Base-by-base conservation (phyloP, 2,329 filamentous ascomycete species). In the Clarireedia hainanense region DNA sequence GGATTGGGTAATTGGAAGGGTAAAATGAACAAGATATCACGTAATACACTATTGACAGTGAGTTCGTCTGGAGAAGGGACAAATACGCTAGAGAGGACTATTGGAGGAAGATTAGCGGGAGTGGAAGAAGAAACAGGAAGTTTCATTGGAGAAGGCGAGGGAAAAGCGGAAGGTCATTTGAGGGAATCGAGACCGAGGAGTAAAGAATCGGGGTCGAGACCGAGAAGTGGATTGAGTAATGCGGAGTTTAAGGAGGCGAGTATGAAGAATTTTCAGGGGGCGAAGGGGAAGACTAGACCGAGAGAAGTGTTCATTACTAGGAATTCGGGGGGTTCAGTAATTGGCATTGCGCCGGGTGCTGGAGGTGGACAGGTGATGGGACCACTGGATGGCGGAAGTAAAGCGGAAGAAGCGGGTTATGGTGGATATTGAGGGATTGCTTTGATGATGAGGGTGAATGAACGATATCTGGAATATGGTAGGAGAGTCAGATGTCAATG, bases 171-270 rank as follows among this genome's bases (percentile, higher is more conserved):
- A 42, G 46, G 34, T n/a, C 17, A 43, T 17, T 34, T 26, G 5
- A 34, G 46, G 0, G 9, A 43, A 7, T 15, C 14, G 5, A 55
- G 52, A 36, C 52, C 52, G 15, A 34, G 23, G 6, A 54, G 52
- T 42, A 42, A 45, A 6, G 42, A 20, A 20, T 39, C 43, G 2
- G 51, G 26, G 10, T 20, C 39, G 15, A 49, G 52, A 20, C 46
- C 52, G 15, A 50, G 52, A n/a, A 55, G 52, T 7, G 52, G 52
- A 17, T 27, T 55, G 12, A 43, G 37, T 43, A 55, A 55, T 43
- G 52, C 52, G 6, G 52, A 55, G 46, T 10, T 55, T 14, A 50
- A 46, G 26, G 52, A 50, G 45, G 52, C 52, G 46, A 55, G 52
- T 36, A 55, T 55, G 49, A 49, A 34, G 27, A 55, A 42, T 43